phyloP scores from a whole-genome alignment of 192 early-diverging fungal genomes.

The Entophlyctis luteolus region DNA sequence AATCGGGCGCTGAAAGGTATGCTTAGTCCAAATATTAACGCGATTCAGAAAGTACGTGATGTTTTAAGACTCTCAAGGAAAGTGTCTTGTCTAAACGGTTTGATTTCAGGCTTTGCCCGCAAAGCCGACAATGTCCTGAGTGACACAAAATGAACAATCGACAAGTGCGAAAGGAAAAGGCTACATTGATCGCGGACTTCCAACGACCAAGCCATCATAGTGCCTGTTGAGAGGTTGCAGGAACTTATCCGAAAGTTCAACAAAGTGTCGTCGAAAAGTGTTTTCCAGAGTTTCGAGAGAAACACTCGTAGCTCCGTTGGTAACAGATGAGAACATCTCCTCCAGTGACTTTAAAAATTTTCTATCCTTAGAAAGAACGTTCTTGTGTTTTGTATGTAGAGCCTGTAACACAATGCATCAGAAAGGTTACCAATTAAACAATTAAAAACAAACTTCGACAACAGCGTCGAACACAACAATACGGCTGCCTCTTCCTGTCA shows the following conservation, averaged over 20 bases:
- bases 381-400: slow-evolving; percentile 63
- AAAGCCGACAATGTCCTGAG: slow-evolving; percentile 43
- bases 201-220: slow-evolving; percentile 82
- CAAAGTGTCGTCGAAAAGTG: slow-evolving; percentile 84
- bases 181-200: slow-evolving; percentile 53
- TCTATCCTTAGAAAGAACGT: slow-evolving; percentile 77
- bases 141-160: background rate
- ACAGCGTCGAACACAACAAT: slow-evolving; percentile 32
- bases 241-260: slow-evolving; percentile 89
- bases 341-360: slow-evolving; percentile 63
- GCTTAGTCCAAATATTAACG: background rate
- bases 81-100: slow-evolving; percentile 71
- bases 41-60: slow-evolving; percentile 28
- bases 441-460: slow-evolving; percentile 27
- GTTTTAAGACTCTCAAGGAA: slow-evolving; percentile 65
- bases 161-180: background rate
- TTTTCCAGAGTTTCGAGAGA: slow-evolving; percentile 78
- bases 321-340: slow-evolving; percentile 59
- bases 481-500: slow-evolving; percentile 25
- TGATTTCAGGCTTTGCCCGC: slow-evolving; percentile 59
- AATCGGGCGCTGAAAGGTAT: slow-evolving; percentile 30
- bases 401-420: slow-evolving; percentile 20
- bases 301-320: slow-evolving; percentile 66
- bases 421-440: slow-evolving; percentile 16
- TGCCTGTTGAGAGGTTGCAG: slow-evolving; percentile 92